A percentile compares a stretch with the other conserved stretches of the same genome.
Conservation (phyloP, 306 rosid species). For the Hippophae rhamnoides region DNA sequence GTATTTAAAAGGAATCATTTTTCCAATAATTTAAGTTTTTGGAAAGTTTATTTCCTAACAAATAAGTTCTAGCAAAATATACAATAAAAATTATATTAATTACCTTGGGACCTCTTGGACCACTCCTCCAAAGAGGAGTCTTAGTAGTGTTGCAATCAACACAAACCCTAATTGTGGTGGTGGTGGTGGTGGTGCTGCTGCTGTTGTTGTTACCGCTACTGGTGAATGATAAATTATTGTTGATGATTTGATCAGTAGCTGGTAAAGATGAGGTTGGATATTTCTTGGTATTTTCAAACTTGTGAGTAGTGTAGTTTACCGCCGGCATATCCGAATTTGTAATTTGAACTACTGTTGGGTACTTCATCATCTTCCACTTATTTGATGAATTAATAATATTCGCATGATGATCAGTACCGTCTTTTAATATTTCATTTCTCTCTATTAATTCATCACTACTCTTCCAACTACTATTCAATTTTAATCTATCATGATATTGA, state of each 20-base stretch:
- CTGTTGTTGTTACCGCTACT: slow-evolving; percentile 8
- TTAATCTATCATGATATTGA: slow-evolving; percentile 12
- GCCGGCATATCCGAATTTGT: slow-evolving; percentile 3
- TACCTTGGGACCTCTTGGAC: slow-evolving; percentile 98
- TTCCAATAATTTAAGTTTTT: too few species aligned
- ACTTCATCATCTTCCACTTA: slow-evolving; percentile 80
- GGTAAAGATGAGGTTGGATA: slow-evolving; percentile 22
- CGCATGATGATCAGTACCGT: slow-evolving; percentile 11
- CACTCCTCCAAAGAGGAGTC: slow-evolving; percentile 99
- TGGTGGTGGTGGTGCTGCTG: too few species aligned
- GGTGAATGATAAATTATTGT: slow-evolving; percentile 27
- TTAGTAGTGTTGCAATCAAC: slow-evolving; percentile 86
- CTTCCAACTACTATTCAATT: slow-evolving; percentile 37
- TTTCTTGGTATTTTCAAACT: slow-evolving; percentile 37
- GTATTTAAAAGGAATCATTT: too few species aligned
- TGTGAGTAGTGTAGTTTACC: slow-evolving; percentile 10
- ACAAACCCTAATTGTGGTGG: slow-evolving; percentile 61
- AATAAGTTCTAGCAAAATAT: background rate
- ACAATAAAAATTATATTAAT: background rate
- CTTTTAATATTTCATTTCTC: background rate
- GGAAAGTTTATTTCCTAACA: background rate
- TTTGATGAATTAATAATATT: slow-evolving; percentile 17
- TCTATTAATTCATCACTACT: slow-evolving; percentile 22
- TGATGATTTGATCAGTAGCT: slow-evolving; percentile 26
- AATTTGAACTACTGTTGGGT: slow-evolving; percentile 31